Base-by-base conservation (phyloP, 768 basidiomycete species). In the Lepiota subincarnata region DNA sequence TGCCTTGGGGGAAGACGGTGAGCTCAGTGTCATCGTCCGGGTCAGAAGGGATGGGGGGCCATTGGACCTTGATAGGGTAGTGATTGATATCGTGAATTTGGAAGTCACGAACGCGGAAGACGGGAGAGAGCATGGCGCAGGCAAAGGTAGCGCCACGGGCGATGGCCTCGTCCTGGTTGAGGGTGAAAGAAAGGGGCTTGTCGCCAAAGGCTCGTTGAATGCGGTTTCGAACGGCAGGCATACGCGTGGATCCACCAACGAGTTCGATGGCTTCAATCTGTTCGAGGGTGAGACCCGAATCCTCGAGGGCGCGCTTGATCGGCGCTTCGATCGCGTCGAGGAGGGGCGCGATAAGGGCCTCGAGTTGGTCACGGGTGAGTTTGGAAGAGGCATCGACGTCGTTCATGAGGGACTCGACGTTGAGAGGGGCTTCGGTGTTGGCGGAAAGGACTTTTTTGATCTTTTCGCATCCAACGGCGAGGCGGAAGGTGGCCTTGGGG, bases 81-180 rank as follows among this genome's bases (percentile, higher is more conserved):
- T 83, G 77, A 52, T 86, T 80, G 71, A 91, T 84, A 69, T 99
- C 97, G 67, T 84, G 81, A 55, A 93, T 75, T 64, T 83, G 77
- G 79, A 99, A 99, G 57, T 98, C 95, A 59, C 94, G 89, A 31
- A 98, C 96, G 59, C 92, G 89, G 89, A 98, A 99, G 48, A 94
- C 86, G 61, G 97, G 97, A 28, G 94, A 97, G 59, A 97, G 87
- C 78, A 92, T 92, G 24, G 97, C 96, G 66, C 96, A 98, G 35
- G 93, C 85, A 69, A 99, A 97, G 51, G 97, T 98, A 47, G 94
- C 90, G 38, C 96, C 97, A 41, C 96, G 91, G 7, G 92, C 93
- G 61, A 94, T 80, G 55, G 97, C 95, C 75, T 98, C 97, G 61
- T 98, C 97, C 74, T 95, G 92, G 79, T 98, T 99, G 66, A 96